These are phyloP conservation scores for Aspergillus glaucus DNA, from an alignment of 2,329 filamentous ascomycete genomes.

Conservation along the genomic window DNA sequence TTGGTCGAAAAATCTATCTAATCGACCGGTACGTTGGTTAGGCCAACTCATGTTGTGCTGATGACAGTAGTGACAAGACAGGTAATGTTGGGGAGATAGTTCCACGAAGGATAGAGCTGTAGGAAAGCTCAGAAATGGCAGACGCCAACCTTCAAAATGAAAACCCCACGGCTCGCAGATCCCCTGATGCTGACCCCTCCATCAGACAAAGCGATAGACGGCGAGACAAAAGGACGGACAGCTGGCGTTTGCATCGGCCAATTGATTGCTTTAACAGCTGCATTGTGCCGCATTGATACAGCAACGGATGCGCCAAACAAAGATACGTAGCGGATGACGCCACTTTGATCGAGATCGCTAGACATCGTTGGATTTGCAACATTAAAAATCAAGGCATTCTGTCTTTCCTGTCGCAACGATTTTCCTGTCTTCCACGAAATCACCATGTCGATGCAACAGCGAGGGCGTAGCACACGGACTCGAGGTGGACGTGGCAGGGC, in stretches of 20 bases:
- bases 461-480: neutral
- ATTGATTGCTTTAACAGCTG: neutral
- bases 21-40: slow-evolving; percentile 16
- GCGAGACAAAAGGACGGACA: neutral
- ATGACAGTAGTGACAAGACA: neutral
- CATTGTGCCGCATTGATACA: neutral
- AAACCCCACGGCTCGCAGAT: no score
- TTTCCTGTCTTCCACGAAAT: neutral
- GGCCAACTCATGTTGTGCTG: neutral
- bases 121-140: neutral
- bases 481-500: neutral
- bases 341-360: neutral
- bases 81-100: neutral
- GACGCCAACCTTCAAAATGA: no score
- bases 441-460: neutral
- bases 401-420: neutral
- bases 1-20: slow-evolving; percentile 36
- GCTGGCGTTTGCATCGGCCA: neutral
- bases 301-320: neutral
- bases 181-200: no score
- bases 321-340: neutral
- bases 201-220: neutral
- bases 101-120: no score
- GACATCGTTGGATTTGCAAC: no score
- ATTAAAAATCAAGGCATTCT: neutral